Conservation (phyloP, 768 basidiomycete genomes). For the Pilatotrama ljubarskyi region DNA sequence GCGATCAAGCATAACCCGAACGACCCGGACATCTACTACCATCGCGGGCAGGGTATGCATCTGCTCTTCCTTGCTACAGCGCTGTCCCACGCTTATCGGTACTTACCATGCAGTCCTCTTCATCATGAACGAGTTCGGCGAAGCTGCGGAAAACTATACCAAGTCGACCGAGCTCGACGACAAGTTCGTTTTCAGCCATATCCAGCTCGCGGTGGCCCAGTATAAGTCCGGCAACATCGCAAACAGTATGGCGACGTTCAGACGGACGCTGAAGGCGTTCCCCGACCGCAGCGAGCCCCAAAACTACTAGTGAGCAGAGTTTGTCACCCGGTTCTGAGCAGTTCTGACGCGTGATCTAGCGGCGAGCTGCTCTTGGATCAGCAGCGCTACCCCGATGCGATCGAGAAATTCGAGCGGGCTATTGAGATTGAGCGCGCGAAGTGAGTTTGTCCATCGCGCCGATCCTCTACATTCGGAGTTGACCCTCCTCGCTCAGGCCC, state of each 20-base stretch:
- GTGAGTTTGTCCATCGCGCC: constrained; percentile 39
- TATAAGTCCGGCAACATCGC: constrained; percentile 84
- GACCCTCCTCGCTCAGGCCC: constrained; percentile 23
- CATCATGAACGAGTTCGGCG: constrained; percentile 86
- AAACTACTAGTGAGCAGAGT: constrained; percentile 81
- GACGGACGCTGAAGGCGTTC: constrained; percentile 82
- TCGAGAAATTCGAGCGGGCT: constrained; percentile 91
- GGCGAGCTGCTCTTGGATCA: constrained; percentile 95
- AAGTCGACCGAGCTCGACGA: constrained; percentile 88
- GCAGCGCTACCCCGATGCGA: constrained; percentile 80
- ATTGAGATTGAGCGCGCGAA: constrained; percentile 83
- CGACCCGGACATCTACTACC: constrained; percentile 97
- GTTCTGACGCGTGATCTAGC: constrained; percentile 40
- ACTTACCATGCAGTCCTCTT: constrained; percentile 68
- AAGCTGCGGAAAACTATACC: constrained; percentile 89
- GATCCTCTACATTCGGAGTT: not conserved
- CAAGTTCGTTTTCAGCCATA: constrained; percentile 93
- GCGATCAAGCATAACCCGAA: constrained; percentile 79
- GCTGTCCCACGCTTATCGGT: not conserved
- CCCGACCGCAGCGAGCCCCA: constrained; percentile 84
- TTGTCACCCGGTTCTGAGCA: not conserved
- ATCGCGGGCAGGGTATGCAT: constrained; percentile 86
- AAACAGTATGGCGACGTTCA: constrained; percentile 89
- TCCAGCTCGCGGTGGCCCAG: constrained; percentile 95
- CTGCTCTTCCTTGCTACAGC: not conserved